These are phyloP conservation scores for Wakefieldia striispora DNA, from an alignment of 768 basidiomycete species.

Conservation along the genomic window DNA sequence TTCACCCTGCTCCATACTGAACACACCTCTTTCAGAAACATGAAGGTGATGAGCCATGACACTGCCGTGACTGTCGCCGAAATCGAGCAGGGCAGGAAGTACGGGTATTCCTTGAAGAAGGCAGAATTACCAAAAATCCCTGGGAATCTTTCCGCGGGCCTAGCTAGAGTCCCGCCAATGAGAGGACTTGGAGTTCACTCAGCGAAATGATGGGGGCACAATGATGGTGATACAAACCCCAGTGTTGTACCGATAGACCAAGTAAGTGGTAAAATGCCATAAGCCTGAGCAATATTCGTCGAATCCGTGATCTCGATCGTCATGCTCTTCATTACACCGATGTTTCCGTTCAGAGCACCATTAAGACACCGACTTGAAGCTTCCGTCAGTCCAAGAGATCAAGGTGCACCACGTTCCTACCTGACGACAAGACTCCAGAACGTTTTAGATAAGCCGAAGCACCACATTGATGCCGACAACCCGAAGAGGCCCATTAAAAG, in stretches of 20 bases:
- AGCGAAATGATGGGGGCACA: not conserved
- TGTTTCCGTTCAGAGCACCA: conserved; percentile 56
- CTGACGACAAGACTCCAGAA: conserved; percentile 45
- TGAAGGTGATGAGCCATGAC: conserved; percentile 46
- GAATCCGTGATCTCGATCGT: conserved; percentile 41
- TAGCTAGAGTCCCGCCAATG: conserved; percentile 63
- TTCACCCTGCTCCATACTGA: not conserved
- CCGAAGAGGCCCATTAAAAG: conserved; percentile 45
- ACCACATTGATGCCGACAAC: conserved; percentile 44
- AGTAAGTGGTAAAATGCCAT: conserved; percentile 54
- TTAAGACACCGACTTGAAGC: conserved; percentile 40
- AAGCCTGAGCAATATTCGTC: conserved; percentile 39
- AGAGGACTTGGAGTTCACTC: conserved; percentile 49
- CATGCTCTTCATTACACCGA: conserved; percentile 49
- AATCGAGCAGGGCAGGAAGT: conserved; percentile 70
- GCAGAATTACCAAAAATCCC: conserved; percentile 48
- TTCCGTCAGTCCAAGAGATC: not conserved
- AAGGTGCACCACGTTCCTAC: conserved; percentile 13
- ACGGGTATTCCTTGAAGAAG: conserved; percentile 67
- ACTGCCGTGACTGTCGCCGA: conserved; percentile 53
- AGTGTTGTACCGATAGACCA: conserved; percentile 43
- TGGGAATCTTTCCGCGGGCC: conserved; percentile 67
- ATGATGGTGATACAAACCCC: conserved; percentile 34
- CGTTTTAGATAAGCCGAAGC: conserved; percentile 47
- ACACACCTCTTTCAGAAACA: conserved; percentile 56